Base-by-base conservation (phyloP, 2,329 filamentous ascomycete genomes). In the Amauroascus niger region DNA sequence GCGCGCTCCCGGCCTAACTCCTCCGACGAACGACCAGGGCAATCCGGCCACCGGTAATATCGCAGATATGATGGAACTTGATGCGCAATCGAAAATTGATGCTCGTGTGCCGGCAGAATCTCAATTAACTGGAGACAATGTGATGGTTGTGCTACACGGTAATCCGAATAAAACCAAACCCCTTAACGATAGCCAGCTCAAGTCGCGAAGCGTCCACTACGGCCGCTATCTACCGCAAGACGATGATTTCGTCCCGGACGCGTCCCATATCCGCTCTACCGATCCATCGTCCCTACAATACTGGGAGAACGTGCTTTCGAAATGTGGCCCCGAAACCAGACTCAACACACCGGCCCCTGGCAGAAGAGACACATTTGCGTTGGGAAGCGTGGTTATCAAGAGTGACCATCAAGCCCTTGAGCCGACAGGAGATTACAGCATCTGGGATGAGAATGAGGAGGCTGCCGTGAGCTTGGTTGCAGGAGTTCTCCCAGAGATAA, bases 391-490 rank as follows among this genome's bases (percentile, higher is more conserved):
- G 37, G 63, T 70, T 24, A 65, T 72, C 50, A 61, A 67, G 55
- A 63, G 70, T 20, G 69, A 71, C 52, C 59, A 60, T 30, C 63
- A 65, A 46, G 44, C 57, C 24, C 59, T 59, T 7, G 57, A 62
- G n/a, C 61, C 59, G 16, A 54, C 60, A 28, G 59, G 61, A 6
- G 60, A 64, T n/a, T 65, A 68, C 39, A 60, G 65, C 6, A 62
- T 60, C 26, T 56, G 63, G 26, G 71, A 72, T 60, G 65, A 62
- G 35, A 72, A 72, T 55, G 69, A 71, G 53, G 49, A 67, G 22
- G 62, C 58, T 20, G 64, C 70, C 3, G 63, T 68, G 24, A 65
- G 60, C 28, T 65, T 69, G 46, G 69, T 63, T 9, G 63, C 69
- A 52, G 62, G 67, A 26, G 51, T 58, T 1, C 63, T 72, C 11